Conservation (phyloP, 2,329 filamentous ascomycete genomes). For the Cladosporium halotolerans region DNA sequence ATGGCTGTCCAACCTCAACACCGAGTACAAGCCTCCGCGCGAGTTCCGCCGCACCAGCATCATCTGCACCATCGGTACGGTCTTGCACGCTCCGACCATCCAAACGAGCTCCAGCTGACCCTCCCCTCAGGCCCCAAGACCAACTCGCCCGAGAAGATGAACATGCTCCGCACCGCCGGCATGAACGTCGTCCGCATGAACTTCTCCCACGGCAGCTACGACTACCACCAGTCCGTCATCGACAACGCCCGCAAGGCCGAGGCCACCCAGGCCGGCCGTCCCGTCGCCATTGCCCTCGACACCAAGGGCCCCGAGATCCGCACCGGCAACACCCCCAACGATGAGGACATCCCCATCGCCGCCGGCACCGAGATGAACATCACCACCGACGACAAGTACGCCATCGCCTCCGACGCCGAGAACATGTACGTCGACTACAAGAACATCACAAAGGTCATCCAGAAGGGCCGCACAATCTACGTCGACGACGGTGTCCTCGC, state of each 20-base stretch:
- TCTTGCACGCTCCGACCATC: background rate
- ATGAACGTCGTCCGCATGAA: slow-evolving; percentile 99
- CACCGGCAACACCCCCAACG: slow-evolving; percentile 65
- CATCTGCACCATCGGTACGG: slow-evolving; percentile 85
- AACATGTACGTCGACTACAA: slow-evolving; percentile 99
- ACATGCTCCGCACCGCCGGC: slow-evolving; percentile 77
- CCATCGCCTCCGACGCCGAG: slow-evolving; percentile 72
- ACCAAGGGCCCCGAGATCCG: slow-evolving; percentile 83
- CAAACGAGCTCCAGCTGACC: background rate
- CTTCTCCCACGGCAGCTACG: slow-evolving; percentile 91
- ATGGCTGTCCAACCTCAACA: slow-evolving; percentile 76
- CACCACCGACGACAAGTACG: slow-evolving; percentile 92
- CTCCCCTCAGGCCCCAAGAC: slow-evolving; percentile 70
- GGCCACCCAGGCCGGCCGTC: slow-evolving; percentile 68
- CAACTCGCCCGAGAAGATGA: slow-evolving; percentile 95
- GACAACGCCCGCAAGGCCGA: slow-evolving; percentile 90
- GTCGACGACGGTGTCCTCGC: slow-evolving; percentile 97
- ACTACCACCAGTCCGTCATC: slow-evolving; percentile 97
- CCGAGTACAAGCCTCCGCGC: slow-evolving; percentile 75
- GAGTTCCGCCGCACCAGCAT: slow-evolving; percentile 96
- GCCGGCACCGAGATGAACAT: slow-evolving; percentile 85
- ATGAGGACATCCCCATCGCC: slow-evolving; percentile 72
- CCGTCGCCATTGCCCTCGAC: slow-evolving; percentile 88
- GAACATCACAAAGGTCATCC: slow-evolving; percentile 99
- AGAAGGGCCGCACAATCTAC: slow-evolving; percentile 86